Percentiles rank a stretch among this genome's conserved stretches.
Evolutionary conservation across 2,329 filamentous ascomycete species (phyloP).

Genomic region (Hypoxylon rubiginosum): DNA sequence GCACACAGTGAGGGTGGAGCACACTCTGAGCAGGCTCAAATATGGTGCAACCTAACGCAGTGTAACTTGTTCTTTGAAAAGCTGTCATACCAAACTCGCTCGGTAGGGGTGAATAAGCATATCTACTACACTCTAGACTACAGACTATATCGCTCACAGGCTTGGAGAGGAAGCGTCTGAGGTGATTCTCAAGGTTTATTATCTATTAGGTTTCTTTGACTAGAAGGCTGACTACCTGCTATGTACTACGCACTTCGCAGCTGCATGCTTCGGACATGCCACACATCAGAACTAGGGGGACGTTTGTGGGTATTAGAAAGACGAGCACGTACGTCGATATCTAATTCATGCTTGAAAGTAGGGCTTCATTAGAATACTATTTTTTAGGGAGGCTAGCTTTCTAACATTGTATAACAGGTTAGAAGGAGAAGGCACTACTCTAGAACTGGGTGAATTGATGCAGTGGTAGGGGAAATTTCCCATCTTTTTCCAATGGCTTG

Average conservation of each 20-base stretch:
- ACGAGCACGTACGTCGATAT: background rate
- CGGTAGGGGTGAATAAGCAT: background rate
- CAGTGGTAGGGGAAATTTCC: background rate
- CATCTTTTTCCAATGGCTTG: background rate
- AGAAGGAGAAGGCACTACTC: background rate
- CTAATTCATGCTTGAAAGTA: background rate
- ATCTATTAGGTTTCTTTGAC: too few relatives aligned
- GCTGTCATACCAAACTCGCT: background rate
- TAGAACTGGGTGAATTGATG: background rate
- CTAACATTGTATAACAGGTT: background rate
- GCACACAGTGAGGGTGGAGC: too few relatives aligned
- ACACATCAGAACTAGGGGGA: too few relatives aligned
- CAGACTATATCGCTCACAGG: too few relatives aligned
- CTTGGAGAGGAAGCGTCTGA: too few relatives aligned
- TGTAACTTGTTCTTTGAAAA: background rate
- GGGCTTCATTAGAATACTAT: background rate
- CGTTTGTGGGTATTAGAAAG: background rate
- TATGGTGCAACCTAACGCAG: too few relatives aligned
- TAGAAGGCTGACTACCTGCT: too few relatives aligned
- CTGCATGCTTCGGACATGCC: too few relatives aligned
- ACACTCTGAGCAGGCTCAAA: too few relatives aligned
- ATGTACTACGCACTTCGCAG: too few relatives aligned
- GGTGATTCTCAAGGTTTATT: too few relatives aligned
- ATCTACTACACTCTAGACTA: too few relatives aligned
- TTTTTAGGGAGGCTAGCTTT: background rate